Conservation (phyloP, 768 basidiomycete genomes). For the Amanita thiersii region DNA sequence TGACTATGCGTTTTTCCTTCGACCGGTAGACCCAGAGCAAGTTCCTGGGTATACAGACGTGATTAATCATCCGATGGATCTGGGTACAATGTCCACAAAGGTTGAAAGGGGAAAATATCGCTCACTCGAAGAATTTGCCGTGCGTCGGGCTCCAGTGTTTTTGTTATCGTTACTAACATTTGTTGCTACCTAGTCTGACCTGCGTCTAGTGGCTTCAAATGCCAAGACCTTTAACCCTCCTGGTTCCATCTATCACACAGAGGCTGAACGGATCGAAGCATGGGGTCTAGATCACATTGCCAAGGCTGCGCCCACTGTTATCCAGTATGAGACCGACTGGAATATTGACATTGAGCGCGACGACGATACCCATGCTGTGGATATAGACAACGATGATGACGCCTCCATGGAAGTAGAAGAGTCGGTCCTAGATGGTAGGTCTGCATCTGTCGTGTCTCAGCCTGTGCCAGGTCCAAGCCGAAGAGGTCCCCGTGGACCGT, state of each 20-base stretch:
- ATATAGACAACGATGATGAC: slow-evolving; percentile 33
- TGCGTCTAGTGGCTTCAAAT: slow-evolving; percentile 65
- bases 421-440: slow-evolving; percentile 28
- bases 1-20: slow-evolving; percentile 77
- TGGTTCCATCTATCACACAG: slow-evolving; percentile 63
- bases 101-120: slow-evolving; percentile 71
- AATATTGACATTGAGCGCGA: slow-evolving; percentile 74
- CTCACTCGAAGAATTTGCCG: slow-evolving; percentile 73
- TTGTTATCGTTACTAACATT: slow-evolving; percentile 7
- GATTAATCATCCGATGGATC: slow-evolving; percentile 86
- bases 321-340: slow-evolving; percentile 80
- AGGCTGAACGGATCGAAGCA: slow-evolving; percentile 62
- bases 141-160: slow-evolving; percentile 25
- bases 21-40: slow-evolving; percentile 52
- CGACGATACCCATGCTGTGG: slow-evolving; percentile 34
- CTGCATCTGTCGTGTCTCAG: slow-evolving; percentile 37
- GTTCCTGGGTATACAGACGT: slow-evolving; percentile 60
- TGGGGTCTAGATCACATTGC: slow-evolving; percentile 72
- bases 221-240: slow-evolving; percentile 73
- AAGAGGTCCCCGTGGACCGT: slow-evolving; percentile 44
- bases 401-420: slow-evolving; percentile 37
- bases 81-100: slow-evolving; percentile 80
- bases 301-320: slow-evolving; percentile 63
- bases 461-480: slow-evolving; percentile 27
- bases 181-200: slow-evolving; percentile 42